Evolutionary conservation across 1,284 basidiomycete genomes (phyloP).

Genomic region (Bondarzewia mesenterica): DNA sequence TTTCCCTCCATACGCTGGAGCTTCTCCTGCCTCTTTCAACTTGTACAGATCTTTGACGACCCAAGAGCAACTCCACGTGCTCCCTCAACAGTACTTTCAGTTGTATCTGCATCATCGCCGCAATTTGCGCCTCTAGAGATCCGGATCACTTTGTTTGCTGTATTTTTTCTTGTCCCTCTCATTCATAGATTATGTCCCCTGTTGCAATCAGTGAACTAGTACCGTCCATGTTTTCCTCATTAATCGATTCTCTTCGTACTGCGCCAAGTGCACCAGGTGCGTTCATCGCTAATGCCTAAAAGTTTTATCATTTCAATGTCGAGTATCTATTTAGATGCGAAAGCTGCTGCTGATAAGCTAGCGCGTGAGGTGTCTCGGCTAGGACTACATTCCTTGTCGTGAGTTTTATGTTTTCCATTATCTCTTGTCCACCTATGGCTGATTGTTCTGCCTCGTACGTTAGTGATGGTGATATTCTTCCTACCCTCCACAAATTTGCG

Average conservation of each 20-base stretch:
- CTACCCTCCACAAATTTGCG: slow-evolving; percentile 64
- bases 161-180: background rate
- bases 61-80: too few species aligned
- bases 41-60: too few species aligned
- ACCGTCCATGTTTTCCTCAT: background rate
- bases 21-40: too few species aligned
- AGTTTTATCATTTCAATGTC: slow-evolving; percentile 1
- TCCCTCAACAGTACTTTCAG: too few species aligned
- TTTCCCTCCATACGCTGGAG: too few species aligned
- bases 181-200: background rate
- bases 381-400: slow-evolving; percentile 60
- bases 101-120: too few species aligned
- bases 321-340: slow-evolving; percentile 51
- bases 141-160: background rate
- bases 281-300: too few species aligned
- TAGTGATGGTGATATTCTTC: slow-evolving; percentile 58
- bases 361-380: slow-evolving; percentile 59
- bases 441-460: slow-evolving; percentile 10
- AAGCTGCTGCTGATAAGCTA: slow-evolving; percentile 70
- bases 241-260: background rate
- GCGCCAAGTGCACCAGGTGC: slow-evolving; percentile 1
- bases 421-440: slow-evolving; percentile 1
- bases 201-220: background rate
- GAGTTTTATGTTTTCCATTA: slow-evolving; percentile 20
- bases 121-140: too few species aligned